Evolutionary conservation across 108 stramenopile species (phyloP).

Genomic region (Cyclotella distinguenda): DNA sequence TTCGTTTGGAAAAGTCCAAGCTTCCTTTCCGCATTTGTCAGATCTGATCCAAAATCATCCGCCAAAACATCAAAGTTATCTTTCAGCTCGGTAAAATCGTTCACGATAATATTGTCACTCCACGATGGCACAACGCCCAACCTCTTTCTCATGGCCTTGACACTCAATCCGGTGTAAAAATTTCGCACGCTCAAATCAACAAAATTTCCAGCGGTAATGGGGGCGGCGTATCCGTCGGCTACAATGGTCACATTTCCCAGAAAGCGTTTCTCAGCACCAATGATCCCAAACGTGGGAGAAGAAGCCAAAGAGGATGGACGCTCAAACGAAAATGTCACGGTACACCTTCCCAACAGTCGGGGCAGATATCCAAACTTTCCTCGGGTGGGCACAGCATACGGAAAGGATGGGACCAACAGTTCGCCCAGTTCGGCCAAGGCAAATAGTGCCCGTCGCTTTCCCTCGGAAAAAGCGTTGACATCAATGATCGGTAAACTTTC

Average conservation of each 20-base stretch:
- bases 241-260: slow-evolving; percentile 83
- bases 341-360: slow-evolving; percentile 67
- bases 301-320: slow-evolving; percentile 32
- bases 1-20: slow-evolving; percentile 27
- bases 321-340: slow-evolving; percentile 73
- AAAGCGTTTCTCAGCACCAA: slow-evolving; percentile 24
- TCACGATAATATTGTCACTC: slow-evolving; percentile 50
- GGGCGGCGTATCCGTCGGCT: slow-evolving; percentile 83
- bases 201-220: slow-evolving; percentile 82
- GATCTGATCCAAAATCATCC: slow-evolving; percentile 40
- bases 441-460: slow-evolving; percentile 51
- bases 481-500: slow-evolving; percentile 23
- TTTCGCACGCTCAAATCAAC: slow-evolving; percentile 76
- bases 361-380: slow-evolving; percentile 82
- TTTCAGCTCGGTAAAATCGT: slow-evolving; percentile 50
- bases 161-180: slow-evolving; percentile 79
- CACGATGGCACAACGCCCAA: slow-evolving; percentile 48
- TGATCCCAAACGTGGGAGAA: slow-evolving; percentile 22
- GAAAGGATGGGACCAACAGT: slow-evolving; percentile 61
- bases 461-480: slow-evolving; percentile 25
- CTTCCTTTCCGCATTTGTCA: slow-evolving; percentile 30
- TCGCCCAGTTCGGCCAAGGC: slow-evolving; percentile 74
- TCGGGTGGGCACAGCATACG: slow-evolving; percentile 67
- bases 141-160: slow-evolving; percentile 63
- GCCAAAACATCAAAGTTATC: slow-evolving; percentile 49